Evolutionary conservation across 495 filamentous ascomycete genomes (phyloP), one percentile per base, ranked within the genome.

Genomic region (Pyrenopolyporus hunteri): DNA sequence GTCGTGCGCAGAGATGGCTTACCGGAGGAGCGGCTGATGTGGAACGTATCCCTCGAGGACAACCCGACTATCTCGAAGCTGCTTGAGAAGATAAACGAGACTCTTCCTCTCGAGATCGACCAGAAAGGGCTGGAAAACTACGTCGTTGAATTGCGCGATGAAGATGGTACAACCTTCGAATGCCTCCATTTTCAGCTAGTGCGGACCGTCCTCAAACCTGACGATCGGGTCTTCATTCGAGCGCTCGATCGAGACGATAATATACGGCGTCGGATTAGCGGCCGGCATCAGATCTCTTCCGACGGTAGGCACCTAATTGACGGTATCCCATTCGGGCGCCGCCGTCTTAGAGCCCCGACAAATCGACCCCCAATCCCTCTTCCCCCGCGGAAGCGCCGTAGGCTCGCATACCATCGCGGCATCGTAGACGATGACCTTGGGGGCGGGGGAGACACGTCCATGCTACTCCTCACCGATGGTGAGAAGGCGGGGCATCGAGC

Each of bases 121-220:
- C 82, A 88, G 56, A 96, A 89, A 89, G 94, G 93, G 1, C 68
- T 98, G 20, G 94, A 98, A 66, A 91, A 98, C 68, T 98, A 98
- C 74, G 85, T 85, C 13, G 92, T 97, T 23, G 89, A 96, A 70
- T 80, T 97, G 3, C 75, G 73, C 20, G 77, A 80, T 53, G 55
- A 51, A 23, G 69, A 73, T 28, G 80, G 80, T 6, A 78, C 76
- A 2, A 90, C 85, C 33, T 98, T 89, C 54, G 94, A 98, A 69
- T 95, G 90, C 68, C 71, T 98, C 45, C 94, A 98, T 80, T 98
- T 91, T 64, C 85, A 90, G 67, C 78, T 82, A 32, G 80, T 97
- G 4, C 78, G 79, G 2, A 81, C 78, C 8, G 74, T 95, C 19
- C 78, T 97, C 39, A 86, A 88, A 39, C 88, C 94, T 36, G 92